Base-by-base conservation (phyloP, 73 alveolate genomes). In the Durusdinium trenchii region DNA sequence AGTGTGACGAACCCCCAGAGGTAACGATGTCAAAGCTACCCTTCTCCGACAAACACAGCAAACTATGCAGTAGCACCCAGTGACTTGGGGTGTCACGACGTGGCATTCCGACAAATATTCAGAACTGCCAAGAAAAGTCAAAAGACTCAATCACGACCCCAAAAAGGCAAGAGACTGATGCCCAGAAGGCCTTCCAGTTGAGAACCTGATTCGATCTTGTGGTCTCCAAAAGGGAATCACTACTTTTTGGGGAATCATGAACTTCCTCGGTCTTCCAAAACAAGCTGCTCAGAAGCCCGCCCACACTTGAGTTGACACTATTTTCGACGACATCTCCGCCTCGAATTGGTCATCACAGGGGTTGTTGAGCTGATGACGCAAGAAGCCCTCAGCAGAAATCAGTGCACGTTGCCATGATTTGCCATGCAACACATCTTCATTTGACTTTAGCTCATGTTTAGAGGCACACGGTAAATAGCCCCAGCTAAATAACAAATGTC, bases 341-440 rank as follows among this genome's bases (percentile, higher is more conserved):
- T 84, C 94, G 51, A 84, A 84, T 36, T 84, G 94, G 43, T 84
- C 94, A 51, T 84, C 94, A 52, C 94, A 84, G 76, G 94, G 94
- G 51, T 84, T 84, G 94, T 84, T 84, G 76, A 84, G 94, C 76
- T 84, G 94, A 75, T 84, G 94, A 20, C 94, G 64, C 73, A 84
- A 36, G 94, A 84, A 84, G 42, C 94, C 94, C 94, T 84, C 10
- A 52, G 94, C 18, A n/a, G n/a, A n/a, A n/a, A n/a, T n/a, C n/a
- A n/a, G n/a, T n/a, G n/a, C n/a, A n/a, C n/a, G n/a, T n/a, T n/a
- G n/a, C n/a, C n/a, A n/a, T n/a, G n/a, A n/a, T n/a, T n/a, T n/a
- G n/a, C n/a, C n/a, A n/a, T n/a, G n/a, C n/a, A n/a, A n/a, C n/a
- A n/a, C n/a, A n/a, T n/a, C n/a, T n/a, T n/a, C n/a, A n/a, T n/a